Percentiles rank a stretch among this genome's conserved stretches.
Evolutionary conservation across 1,139 yeast genomes (phyloP).

Genomic region (Cylindricascospora bacillispora): DNA sequence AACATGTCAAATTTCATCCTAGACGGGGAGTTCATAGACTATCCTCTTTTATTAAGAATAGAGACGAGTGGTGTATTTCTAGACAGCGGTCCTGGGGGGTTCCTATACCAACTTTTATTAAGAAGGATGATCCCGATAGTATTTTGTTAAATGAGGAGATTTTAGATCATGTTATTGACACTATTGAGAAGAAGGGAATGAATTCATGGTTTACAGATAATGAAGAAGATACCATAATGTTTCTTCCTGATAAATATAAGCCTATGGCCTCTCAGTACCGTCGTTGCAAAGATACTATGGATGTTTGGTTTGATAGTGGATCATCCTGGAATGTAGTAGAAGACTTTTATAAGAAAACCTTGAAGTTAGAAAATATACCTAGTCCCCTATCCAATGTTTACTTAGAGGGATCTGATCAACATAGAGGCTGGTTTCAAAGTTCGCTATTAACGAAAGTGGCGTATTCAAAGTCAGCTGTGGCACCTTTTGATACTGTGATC

Average conservation of each 20-base stretch:
- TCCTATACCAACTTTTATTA: conserved; percentile 80
- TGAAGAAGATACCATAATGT: conserved; percentile 40
- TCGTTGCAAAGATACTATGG: conserved; percentile 87
- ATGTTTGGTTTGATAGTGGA: conserved; percentile 98
- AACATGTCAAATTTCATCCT: conserved; percentile 59
- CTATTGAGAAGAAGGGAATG: conserved; percentile 35
- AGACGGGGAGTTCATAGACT: conserved; percentile 59
- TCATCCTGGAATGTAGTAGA: conserved; percentile 72
- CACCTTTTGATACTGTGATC: conserved; percentile 65
- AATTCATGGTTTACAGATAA: conserved; percentile 67
- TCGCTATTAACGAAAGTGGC: conserved; percentile 73
- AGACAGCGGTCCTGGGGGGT: conserved; percentile 99
- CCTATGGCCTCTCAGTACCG: conserved; percentile 31
- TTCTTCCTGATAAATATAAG: conserved; percentile 51
- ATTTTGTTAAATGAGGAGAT: conserved; percentile 24
- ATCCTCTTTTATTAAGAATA: conserved; percentile 53
- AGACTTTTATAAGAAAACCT: conserved; percentile 26
- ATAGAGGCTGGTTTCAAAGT: conserved; percentile 98
- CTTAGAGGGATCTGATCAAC: conserved; percentile 93
- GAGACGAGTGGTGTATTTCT: conserved; percentile 97
- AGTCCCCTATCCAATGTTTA: conserved; percentile 57
- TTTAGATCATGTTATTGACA: conserved; percentile 24
- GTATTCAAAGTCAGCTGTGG: conserved; percentile 24
- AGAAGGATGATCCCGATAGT: conserved; percentile 32
- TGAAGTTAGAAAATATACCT: conserved; percentile 18